Evolutionary conservation across 768 basidiomycete species (phyloP), one percentile per base, ranked within the genome.

Genomic region (Jaapia argillacea): DNA sequence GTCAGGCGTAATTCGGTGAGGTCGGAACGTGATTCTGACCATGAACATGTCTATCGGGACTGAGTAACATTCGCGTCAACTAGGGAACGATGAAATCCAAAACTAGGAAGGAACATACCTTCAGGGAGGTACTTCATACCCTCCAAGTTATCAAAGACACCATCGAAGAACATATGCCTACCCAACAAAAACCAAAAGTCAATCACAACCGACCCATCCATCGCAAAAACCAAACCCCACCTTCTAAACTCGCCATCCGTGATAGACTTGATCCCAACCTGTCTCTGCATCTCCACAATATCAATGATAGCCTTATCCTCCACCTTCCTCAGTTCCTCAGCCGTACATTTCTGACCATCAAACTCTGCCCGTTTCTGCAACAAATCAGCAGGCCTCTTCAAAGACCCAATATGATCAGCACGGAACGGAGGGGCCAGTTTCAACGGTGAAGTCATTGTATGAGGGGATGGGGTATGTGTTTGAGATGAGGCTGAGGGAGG

Each of bases 111-210:
- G 14, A 13, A 54, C 57, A 37, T 36, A 77, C 76, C 65, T 31
- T 71, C 67, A 4, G 72, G 70, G 42, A 77, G 61, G 46, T 58
- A 62, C 40, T 64, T 66, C 74, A 82, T 81, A 39, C 81, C 81
- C 40, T 77, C 73, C 31, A 85, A 58, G 42, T 71, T 77, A 51
- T 82, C 71, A 55, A 81, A 81, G 24, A 82, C 76, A 16, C 80
- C 80, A 37, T 82, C 76, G 44, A 67, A 80, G 56, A 78, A 82
- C 59, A 70, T 62, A 36, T 65, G 64, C 50, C 79, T 79, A 54
- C 21, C 23, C n/a, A 16, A 7, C 18, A 14, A 41, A 14, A 5
- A n/a, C 26, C 6, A 31, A 14, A 47, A 13, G 37, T 38, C 10
- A 38, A 38, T 38, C 20, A 7, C 37, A 38, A 21, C 37, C 10